These are phyloP conservation scores for Cyberlindnera mycetangii DNA, from an alignment of 805 yeast genomes.

Conservation along the genomic window DNA sequence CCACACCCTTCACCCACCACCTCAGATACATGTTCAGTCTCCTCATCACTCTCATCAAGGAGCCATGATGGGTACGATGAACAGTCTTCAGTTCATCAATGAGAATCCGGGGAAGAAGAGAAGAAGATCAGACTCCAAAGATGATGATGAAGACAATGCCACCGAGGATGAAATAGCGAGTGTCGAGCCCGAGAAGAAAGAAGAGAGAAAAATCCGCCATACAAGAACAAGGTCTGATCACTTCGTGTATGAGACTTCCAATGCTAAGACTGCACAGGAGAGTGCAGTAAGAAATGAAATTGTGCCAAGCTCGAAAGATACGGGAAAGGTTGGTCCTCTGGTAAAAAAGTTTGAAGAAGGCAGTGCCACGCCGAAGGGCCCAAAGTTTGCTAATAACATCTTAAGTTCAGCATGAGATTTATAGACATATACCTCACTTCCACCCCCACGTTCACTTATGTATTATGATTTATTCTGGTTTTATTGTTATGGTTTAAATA, in stretches of 20 bases:
- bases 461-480: neutral
- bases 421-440: neutral
- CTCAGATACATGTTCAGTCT: conserved; percentile 3
- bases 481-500: neutral
- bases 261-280: neutral
- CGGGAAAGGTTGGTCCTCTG: conserved; percentile 5
- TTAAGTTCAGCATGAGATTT: conserved; percentile 17
- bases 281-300: neutral
- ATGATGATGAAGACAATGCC: conserved; percentile 20
- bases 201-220: conserved; percentile 17
- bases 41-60: conserved; percentile 13
- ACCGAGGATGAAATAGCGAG: conserved; percentile 13
- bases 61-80: conserved; percentile 29
- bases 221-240: conserved; percentile 23
- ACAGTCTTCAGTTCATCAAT: conserved; percentile 28
- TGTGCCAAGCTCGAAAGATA: neutral
- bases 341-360: conserved; percentile 13
- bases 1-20: neutral
- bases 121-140: conserved; percentile 28
- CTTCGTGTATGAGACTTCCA: conserved; percentile 4
- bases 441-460: conserved; percentile 1
- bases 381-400: conserved; percentile 27
- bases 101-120: conserved; percentile 29
- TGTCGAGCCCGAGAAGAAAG: conserved; percentile 4
- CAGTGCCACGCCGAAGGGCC: conserved; percentile 17